A percentile compares a stretch with the other conserved stretches of the same genome.
phyloP scores from a whole-genome alignment of 1,284 basidiomycete genomes.

The Melampsora abietis-canadensis region DNA sequence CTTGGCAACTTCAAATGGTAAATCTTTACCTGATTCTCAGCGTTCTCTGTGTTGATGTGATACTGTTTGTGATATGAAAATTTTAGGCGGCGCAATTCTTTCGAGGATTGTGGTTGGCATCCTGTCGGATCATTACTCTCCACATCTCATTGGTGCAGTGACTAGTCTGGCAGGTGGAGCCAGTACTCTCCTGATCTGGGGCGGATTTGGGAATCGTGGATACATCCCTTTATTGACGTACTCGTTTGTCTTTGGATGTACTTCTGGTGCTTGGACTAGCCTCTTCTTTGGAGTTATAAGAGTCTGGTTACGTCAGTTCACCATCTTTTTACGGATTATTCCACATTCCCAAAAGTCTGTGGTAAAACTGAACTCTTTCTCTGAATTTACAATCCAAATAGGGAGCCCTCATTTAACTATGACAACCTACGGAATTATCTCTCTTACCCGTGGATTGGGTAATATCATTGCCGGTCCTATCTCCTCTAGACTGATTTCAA shows the following conservation, averaged over 20 bases:
- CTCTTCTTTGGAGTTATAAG: background rate
- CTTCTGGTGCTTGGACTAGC: background rate
- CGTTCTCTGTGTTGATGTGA: too few species aligned
- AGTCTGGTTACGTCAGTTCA: background rate
- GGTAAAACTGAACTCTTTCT: background rate
- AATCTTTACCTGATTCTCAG: too few species aligned
- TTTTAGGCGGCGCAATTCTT: background rate
- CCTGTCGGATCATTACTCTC: constrained; percentile 26
- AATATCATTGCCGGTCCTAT: constrained; percentile 57
- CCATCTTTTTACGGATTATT: too few species aligned
- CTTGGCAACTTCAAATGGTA: constrained; percentile 25
- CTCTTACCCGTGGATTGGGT: constrained; percentile 55
- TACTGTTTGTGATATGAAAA: too few species aligned
- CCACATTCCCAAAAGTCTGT: background rate
- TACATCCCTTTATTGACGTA: background rate
- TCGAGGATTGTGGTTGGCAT: background rate
- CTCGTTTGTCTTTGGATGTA: background rate
- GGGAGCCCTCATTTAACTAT: constrained; percentile 21
- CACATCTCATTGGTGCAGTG: constrained; percentile 22
- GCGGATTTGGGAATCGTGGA: constrained; percentile 2
- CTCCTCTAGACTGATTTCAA: constrained; percentile 51
- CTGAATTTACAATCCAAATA: background rate
- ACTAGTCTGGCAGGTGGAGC: constrained; percentile 5
- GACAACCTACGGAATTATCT: constrained; percentile 52
- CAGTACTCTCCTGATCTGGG: constrained; percentile 27